phyloP scores from a whole-genome alignment of 768 basidiomycete genomes.

The Naganishia antarctica region DNA sequence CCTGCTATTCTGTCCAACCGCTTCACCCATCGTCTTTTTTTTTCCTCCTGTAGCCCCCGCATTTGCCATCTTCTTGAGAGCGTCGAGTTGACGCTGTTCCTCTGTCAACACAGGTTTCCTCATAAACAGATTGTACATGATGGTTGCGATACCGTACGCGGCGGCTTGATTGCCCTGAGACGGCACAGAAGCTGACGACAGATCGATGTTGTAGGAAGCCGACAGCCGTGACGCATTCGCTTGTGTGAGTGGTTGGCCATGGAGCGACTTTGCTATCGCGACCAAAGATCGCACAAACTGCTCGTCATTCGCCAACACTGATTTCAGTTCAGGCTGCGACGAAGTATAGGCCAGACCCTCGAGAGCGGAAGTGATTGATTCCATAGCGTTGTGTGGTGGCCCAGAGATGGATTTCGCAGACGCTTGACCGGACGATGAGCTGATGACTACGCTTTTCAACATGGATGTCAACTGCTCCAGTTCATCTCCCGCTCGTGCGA shows the following conservation, averaged over 20 bases:
- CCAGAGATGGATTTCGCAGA: background rate
- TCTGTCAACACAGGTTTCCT: slow-evolving; percentile 68
- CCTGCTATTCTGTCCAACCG: slow-evolving; percentile 27
- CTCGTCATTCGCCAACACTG: background rate
- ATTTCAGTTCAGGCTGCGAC: slow-evolving; percentile 22
- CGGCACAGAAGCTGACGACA: slow-evolving; percentile 11
- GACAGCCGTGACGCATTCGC: slow-evolving; percentile 1
- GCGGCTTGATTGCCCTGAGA: slow-evolving; percentile 51
- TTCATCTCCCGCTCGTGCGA: background rate
- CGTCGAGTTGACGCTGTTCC: slow-evolving; percentile 77
- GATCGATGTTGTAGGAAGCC: slow-evolving; percentile 21
- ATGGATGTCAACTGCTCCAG: slow-evolving; percentile 17
- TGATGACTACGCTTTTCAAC: slow-evolving; percentile 21
- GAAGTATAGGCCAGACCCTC: slow-evolving; percentile 29
- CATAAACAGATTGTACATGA: slow-evolving; percentile 68
- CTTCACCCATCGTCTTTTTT: slow-evolving; percentile 29
- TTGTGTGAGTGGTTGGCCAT: background rate
- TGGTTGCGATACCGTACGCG: slow-evolving; percentile 70
- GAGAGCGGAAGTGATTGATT: slow-evolving; percentile 13
- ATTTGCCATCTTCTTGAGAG: slow-evolving; percentile 69
- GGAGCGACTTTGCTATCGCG: slow-evolving; percentile 16
- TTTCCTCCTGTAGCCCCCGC: slow-evolving; percentile 48
- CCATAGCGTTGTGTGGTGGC: background rate
- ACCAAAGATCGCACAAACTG: slow-evolving; percentile 35
- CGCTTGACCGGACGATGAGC: background rate